Evolutionary conservation across 768 basidiomycete genomes (phyloP).

Genomic region (Arthromyces matolae): DNA sequence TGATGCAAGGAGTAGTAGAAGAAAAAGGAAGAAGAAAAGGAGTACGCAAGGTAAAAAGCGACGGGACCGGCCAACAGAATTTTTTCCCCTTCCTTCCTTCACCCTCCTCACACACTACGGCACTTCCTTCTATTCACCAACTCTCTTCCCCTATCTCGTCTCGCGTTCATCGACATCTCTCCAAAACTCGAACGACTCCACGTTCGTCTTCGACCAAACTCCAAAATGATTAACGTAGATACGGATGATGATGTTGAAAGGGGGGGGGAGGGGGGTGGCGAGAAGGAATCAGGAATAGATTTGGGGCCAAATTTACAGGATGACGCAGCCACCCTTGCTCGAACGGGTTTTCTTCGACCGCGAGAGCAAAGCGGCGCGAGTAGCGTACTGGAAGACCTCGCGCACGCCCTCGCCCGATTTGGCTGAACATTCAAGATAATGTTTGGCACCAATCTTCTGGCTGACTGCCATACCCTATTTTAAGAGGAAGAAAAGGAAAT

Average conservation of each 20-base stretch:
- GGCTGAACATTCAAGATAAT: constrained; percentile 97
- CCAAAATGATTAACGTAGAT: too few species aligned
- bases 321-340: constrained; percentile 14
- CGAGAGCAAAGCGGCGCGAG: constrained; percentile 79
- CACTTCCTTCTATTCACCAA: not conserved
- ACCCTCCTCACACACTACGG: not conserved
- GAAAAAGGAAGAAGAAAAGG: not conserved
- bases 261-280: too few species aligned
- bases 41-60: not conserved
- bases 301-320: constrained; percentile 15
- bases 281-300: too few species aligned
- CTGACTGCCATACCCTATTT: constrained; percentile 86
- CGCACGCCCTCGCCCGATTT: constrained; percentile 95
- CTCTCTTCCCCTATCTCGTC: not conserved
- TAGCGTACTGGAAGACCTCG: constrained; percentile 98
- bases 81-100: constrained; percentile 2
- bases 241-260: not conserved
- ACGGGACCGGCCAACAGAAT: constrained; percentile 5
- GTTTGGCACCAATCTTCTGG: constrained; percentile 94
- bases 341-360: constrained; percentile 17
- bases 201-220: too few species aligned
- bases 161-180: not conserved
- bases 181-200: not conserved
- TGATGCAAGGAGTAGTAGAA: not conserved
- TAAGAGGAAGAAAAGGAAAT: constrained; percentile 1